phyloP scores from a whole-genome alignment of 257 asterid genomes.

The Petunia axillaris region DNA sequence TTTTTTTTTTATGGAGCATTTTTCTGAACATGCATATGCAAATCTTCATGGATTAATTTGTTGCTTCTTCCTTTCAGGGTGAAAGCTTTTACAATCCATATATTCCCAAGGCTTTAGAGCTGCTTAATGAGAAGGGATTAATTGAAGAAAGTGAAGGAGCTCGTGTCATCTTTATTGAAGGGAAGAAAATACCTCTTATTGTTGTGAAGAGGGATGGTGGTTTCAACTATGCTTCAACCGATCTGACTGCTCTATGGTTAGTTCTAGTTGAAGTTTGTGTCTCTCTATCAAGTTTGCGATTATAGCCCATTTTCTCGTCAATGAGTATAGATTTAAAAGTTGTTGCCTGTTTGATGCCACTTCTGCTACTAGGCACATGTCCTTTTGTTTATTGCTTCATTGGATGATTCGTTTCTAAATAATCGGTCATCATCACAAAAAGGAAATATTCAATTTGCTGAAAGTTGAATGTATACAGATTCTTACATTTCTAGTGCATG shows the following conservation, averaged over 20 bases:
- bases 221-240: constrained; percentile 93
- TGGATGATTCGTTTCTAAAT: background rate
- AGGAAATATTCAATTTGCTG: background rate
- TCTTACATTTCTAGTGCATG: background rate
- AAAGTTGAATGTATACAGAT: background rate
- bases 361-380: background rate
- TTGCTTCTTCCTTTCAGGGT: constrained; percentile 51
- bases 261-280: constrained; percentile 31
- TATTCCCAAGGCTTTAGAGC: constrained; percentile 65
- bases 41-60: background rate
- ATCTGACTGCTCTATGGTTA: constrained; percentile 89
- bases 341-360: background rate
- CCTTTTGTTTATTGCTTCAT: background rate
- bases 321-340: background rate
- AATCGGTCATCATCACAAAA: background rate
- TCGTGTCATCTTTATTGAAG: constrained; percentile 87
- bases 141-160: constrained; percentile 95
- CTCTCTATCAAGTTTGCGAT: constrained; percentile 11
- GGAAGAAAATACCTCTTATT: constrained; percentile 75
- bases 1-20: too few species aligned
- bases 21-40: too few species aligned
- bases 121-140: constrained; percentile 63
- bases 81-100: constrained; percentile 94
- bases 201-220: constrained; percentile 98
- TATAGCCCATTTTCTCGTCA: constrained; percentile 13